Base-by-base conservation (phyloP, 2,329 filamentous ascomycete genomes). In the Sporothrix euskadiensis region DNA sequence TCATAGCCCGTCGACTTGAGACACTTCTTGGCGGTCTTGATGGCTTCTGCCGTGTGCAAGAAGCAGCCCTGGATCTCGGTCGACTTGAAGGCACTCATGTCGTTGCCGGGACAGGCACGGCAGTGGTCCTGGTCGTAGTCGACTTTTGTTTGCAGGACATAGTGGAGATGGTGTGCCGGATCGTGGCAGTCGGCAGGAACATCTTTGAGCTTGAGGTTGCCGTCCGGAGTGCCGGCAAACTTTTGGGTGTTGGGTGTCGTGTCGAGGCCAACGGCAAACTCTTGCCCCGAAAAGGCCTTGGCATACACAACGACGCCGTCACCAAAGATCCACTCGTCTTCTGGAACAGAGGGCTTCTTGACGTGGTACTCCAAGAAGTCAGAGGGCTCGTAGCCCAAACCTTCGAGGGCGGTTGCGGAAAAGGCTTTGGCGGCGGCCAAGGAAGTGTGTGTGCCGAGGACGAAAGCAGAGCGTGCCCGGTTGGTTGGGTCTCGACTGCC, bases 71-170 rank as follows among this genome's bases (percentile, higher is more conserved):
- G 79, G 59, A 85, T 82, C 73, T 83, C 79, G 30, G 80, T 81
- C 4, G 74, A 76, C 75, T 83, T 82, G 61, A 74, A 76, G 5
- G 76, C 76, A 49, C 81, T 44, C 16, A 19, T 59, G 5, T 59
- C 56, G 30, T 30, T 59, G 56, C 56, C 56, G 6, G 56, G 9
- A 10, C 56, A 81, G 12, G 77, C 59, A 12, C 35, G 59, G 9
- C 19, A 79, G 22, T 81, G 80, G 73, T 83, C 82, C 52, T 78
- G 77, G 72, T 81, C 81, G 78, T 84, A 84, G 77, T 84, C 79
- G 44, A 82, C 79, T n/a, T 77, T 80, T 6, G 81, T 84, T 77
- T 84, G 83, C 69, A 85, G 73, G 14, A 85, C 81, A 77, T 83
- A 83, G 74, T 83, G 80, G 73, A 85, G 78, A 56, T 79, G 76